These are phyloP conservation scores for Sclerotinia borealis DNA, from an alignment of 2,329 filamentous ascomycete species.

Conservation along the genomic window DNA sequence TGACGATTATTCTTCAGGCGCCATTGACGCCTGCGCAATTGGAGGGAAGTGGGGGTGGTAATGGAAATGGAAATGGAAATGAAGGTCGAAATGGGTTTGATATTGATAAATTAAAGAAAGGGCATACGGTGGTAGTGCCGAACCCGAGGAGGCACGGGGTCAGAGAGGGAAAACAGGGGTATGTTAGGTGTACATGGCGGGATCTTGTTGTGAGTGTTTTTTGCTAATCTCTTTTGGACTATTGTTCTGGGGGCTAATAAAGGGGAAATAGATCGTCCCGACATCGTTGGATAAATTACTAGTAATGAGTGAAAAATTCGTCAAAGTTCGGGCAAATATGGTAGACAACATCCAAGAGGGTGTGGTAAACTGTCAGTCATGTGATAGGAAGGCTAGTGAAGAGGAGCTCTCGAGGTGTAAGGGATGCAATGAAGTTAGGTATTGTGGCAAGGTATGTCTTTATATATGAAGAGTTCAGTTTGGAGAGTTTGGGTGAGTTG, in stretches of 20 bases:
- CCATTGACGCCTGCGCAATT: conserved; percentile 13
- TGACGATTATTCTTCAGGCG: conserved; percentile 19
- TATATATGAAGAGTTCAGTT: background rate
- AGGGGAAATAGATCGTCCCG: conserved; percentile 24
- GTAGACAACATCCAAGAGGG: background rate
- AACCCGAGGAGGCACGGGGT: conserved; percentile 21
- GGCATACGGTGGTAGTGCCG: conserved; percentile 18
- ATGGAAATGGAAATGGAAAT: background rate
- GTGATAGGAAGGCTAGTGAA: conserved; percentile 15
- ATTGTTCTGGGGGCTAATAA: background rate
- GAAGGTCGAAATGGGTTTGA: conserved; percentile 19
- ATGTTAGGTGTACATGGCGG: conserved; percentile 19
- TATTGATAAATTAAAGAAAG: conserved; percentile 24
- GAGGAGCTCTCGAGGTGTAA: conserved; percentile 23
- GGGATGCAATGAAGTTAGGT: conserved; percentile 28
- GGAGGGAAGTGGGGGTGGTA: conserved; percentile 7
- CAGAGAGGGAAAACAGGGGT: conserved; percentile 26
- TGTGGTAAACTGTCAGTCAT: conserved; percentile 21
- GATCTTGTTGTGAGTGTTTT: conserved; percentile 15
- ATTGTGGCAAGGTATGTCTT: conserved; percentile 28
- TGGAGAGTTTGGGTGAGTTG: background rate
- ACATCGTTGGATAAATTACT: conserved; percentile 20
- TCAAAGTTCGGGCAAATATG: background rate
- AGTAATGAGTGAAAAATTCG: conserved; percentile 15
- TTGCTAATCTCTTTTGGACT: background rate